Conservation (phyloP, 257 asterid genomes). For the Echites panduratus region DNA sequence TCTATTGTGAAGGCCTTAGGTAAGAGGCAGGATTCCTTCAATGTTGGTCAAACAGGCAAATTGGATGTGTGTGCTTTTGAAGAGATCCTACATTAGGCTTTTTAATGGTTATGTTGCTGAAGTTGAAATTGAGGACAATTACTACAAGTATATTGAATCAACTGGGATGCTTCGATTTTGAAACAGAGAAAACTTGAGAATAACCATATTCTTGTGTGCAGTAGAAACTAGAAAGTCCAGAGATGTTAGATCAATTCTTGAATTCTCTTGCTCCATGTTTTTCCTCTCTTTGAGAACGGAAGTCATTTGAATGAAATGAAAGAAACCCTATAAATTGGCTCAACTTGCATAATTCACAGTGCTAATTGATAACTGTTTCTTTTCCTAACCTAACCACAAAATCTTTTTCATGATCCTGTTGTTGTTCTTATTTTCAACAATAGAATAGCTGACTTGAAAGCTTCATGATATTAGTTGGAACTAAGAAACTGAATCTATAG, state of each 20-base stretch:
- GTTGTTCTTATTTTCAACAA: background rate
- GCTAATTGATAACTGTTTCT: background rate
- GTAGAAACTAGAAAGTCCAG: background rate
- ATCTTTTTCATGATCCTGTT: background rate
- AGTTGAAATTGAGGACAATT: background rate
- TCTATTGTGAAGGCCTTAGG: background rate
- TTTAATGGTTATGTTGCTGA: background rate
- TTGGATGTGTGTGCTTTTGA: background rate
- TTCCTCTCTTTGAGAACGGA: background rate
- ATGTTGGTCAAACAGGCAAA: background rate
- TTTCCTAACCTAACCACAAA: background rate
- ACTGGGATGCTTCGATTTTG: background rate
- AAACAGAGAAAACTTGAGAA: background rate
- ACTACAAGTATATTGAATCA: background rate
- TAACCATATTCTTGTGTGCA: background rate
- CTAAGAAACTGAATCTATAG: background rate
- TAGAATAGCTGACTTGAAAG: background rate
- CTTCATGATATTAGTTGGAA: background rate
- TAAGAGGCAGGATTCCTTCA: background rate
- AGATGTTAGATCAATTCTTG: background rate
- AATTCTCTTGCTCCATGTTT: background rate
- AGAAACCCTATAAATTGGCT: background rate
- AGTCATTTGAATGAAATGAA: background rate
- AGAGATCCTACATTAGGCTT: background rate
- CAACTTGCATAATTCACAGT: background rate